These are phyloP conservation scores for Sporisorium iseilematis-ciliati DNA, from an alignment of 1,284 basidiomycete genomes.

Conservation along the genomic window DNA sequence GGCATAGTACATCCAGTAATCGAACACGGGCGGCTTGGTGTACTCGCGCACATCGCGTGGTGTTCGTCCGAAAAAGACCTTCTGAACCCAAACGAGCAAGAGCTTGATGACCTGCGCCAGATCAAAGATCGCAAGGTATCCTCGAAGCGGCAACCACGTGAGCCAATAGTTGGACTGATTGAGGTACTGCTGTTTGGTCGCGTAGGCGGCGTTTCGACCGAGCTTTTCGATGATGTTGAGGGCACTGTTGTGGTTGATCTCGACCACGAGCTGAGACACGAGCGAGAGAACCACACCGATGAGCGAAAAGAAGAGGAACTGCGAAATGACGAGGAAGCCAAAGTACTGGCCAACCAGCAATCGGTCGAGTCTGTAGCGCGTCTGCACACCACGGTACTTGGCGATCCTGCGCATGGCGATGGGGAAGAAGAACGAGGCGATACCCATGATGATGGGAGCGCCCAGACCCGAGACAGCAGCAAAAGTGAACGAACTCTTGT, in stretches of 20 bases:
- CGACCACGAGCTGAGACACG: slow-evolving; percentile 45
- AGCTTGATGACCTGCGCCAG: slow-evolving; percentile 94
- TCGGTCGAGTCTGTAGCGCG: slow-evolving; percentile 57
- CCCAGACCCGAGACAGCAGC: slow-evolving; percentile 61
- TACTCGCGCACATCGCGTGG: slow-evolving; percentile 95
- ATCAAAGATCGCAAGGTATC: slow-evolving; percentile 93
- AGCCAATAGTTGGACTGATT: slow-evolving; percentile 68
- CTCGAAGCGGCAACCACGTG: slow-evolving; percentile 76
- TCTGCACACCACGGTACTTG: slow-evolving; percentile 66
- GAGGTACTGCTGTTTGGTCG: slow-evolving; percentile 63
- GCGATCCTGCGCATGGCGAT: slow-evolving; percentile 64
- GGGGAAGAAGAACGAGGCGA: slow-evolving; percentile 62
- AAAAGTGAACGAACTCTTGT: slow-evolving; percentile 54
- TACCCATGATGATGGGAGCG: slow-evolving; percentile 64
- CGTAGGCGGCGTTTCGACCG: slow-evolving; percentile 41
- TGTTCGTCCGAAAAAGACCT: slow-evolving; percentile 85
- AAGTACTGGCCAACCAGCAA: slow-evolving; percentile 65
- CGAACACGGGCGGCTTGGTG: slow-evolving; percentile 93
- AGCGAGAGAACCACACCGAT: slow-evolving; percentile 65
- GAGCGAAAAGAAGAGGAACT: slow-evolving; percentile 68
- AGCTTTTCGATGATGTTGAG: slow-evolving; percentile 44
- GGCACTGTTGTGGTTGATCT: slow-evolving; percentile 53
- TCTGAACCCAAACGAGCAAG: slow-evolving; percentile 85
- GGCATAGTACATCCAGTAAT: slow-evolving; percentile 85
- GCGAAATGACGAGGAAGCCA: slow-evolving; percentile 64